Evolutionary conservation across 805 yeast genomes (phyloP).

Genomic region (Barnettozyma pratensis): DNA sequence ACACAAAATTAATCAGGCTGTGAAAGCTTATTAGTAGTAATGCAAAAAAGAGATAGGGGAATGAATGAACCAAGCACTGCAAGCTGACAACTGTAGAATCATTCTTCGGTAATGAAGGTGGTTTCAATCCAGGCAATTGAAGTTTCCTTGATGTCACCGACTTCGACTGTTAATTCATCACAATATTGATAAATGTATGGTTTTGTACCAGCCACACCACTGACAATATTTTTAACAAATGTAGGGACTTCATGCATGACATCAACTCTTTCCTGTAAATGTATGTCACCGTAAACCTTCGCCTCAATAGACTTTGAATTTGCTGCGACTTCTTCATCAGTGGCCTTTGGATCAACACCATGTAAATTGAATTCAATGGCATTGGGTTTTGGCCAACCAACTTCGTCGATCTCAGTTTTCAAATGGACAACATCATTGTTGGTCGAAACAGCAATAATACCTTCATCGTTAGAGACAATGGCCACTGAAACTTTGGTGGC

Average conservation of each 20-base stretch:
- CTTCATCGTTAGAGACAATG: conserved; percentile 58
- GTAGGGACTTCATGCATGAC: conserved; percentile 96
- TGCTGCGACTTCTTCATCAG: conserved; percentile 37
- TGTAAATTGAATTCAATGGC: conserved; percentile 53
- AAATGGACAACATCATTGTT: conserved; percentile 61
- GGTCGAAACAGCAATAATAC: conserved; percentile 59
- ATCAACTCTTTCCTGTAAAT: conserved; percentile 84
- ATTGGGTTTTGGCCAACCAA: conserved; percentile 89
- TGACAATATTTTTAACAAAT: conserved; percentile 87
- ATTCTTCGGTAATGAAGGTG: conserved; percentile 57
- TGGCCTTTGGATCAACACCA: conserved; percentile 42
- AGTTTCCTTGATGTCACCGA: conserved; percentile 40
- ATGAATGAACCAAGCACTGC: background rate
- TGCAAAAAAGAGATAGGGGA: background rate
- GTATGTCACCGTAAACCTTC: conserved; percentile 55
- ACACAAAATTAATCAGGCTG: too few species aligned
- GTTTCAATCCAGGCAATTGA: conserved; percentile 76
- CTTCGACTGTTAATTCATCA: conserved; percentile 50
- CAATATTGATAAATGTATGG: conserved; percentile 95
- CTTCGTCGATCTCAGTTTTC: conserved; percentile 51
- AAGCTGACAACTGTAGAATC: conserved; percentile 1
- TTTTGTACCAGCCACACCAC: conserved; percentile 92
- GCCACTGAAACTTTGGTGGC: conserved; percentile 77
- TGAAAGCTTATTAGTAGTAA: background rate
- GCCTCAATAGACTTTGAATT: conserved; percentile 38